Base-by-base conservation (phyloP, 768 basidiomycete genomes). In the Boletus patriciae region DNA sequence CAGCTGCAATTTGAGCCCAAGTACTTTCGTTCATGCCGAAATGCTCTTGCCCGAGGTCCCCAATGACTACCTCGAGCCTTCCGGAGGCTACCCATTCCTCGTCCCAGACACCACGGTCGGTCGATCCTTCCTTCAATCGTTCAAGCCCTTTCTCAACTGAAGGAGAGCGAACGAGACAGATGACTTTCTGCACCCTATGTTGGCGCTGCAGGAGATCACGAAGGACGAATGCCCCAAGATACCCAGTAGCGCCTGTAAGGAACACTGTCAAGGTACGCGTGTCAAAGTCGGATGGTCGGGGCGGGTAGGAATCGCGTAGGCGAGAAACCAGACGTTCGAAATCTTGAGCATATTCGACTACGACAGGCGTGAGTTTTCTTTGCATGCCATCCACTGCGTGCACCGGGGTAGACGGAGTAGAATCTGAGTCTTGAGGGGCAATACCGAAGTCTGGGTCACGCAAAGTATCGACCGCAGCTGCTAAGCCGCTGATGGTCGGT, bases 241-340 rank as follows among this genome's bases (percentile, higher is more conserved):
- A 99, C 3, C 97, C 97, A 10, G 97, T 98, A 6, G 93, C 95
- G 7, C 97, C 97, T 7, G 97, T 98, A 31, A 99, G 82, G 79
- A 99, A 97, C 31, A 98, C 81, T 0, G 90, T 92, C 41, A 94
- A 61, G 13, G 77, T 73, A 43, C 76, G 80, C 25, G 73, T 67
- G 21, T 70, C 66, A 62, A 86, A 86, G 62, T 86, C 82, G n/a
- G 75, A 52, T 1, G 87, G 77, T 3, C 85, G 71, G n/a, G 83
- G 74, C 1, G 79, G 72, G 71, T 94, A 98, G 9, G 82, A 78
- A 1, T 76, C 64, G 42, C 78, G 77, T 23, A 98, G 80, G 60
- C 76, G 76, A 41, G 80, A 69, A 29, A 86, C 55, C 18, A 98
- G 78, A 3, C 70, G 64, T 7, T 85, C 82, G 47, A 88, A 85